Conservation (phyloP, 257 asterid species). For the Rubia yunnanensis region DNA sequence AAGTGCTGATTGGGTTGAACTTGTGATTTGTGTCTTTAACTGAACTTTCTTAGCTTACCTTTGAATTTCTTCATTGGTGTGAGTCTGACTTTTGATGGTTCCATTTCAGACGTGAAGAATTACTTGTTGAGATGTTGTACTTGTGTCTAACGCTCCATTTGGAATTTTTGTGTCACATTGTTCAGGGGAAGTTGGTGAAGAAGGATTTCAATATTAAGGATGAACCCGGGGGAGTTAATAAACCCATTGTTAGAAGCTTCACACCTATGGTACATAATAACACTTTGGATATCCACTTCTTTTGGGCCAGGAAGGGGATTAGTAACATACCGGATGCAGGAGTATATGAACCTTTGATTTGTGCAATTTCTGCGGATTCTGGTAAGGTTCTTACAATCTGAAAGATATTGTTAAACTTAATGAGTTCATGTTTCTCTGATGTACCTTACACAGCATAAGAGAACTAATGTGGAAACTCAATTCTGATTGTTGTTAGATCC, state of each 20-base stretch:
- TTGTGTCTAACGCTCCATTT: constrained; percentile 32
- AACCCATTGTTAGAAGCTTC: constrained; percentile 27
- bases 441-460: neutral
- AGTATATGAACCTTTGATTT: constrained; percentile 82
- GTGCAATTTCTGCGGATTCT: constrained; percentile 69
- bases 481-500: too few relatives aligned
- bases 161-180: too few relatives aligned
- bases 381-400: constrained; percentile 25
- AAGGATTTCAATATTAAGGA: too few relatives aligned
- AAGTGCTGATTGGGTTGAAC: too few relatives aligned
- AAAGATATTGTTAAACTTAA: neutral
- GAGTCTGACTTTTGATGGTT: too few relatives aligned
- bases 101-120: too few relatives aligned
- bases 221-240: constrained; percentile 73
- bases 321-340: constrained; percentile 49
- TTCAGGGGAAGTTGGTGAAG: too few relatives aligned
- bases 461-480: too few relatives aligned
- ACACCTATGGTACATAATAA: constrained; percentile 41
- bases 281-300: constrained; percentile 52
- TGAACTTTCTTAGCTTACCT: too few relatives aligned
- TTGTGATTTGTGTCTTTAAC: too few relatives aligned
- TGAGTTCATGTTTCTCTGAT: neutral
- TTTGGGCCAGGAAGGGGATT: too few relatives aligned
- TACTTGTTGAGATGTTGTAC: neutral
- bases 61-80: too few relatives aligned